These are phyloP conservation scores for Moniliophthora roreri DNA, from an alignment of 1,284 basidiomycete genomes.

Conservation along the genomic window DNA sequence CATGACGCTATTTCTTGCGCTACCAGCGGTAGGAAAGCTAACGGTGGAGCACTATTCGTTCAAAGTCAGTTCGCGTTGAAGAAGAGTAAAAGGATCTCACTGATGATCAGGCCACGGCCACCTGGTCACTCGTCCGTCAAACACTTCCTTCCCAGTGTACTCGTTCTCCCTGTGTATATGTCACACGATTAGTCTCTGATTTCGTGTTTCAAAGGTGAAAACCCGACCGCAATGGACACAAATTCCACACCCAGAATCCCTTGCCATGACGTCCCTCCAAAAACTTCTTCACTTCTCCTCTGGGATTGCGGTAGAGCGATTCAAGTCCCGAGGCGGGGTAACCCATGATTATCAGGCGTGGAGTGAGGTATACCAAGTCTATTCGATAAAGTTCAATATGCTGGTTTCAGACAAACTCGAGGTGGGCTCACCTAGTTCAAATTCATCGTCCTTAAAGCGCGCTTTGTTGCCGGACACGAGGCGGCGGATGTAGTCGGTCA, in stretches of 20 bases:
- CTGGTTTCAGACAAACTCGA: background rate
- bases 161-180: slow-evolving; percentile 54
- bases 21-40: slow-evolving; percentile 76
- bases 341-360: slow-evolving; percentile 85
- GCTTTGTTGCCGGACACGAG: slow-evolving; percentile 78
- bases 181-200: too few species aligned
- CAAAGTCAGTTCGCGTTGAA: slow-evolving; percentile 7
- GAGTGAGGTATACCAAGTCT: slow-evolving; percentile 86
- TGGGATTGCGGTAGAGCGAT: slow-evolving; percentile 78
- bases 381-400: background rate
- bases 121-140: slow-evolving; percentile 73
- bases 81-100: slow-evolving; percentile 40
- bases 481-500: slow-evolving; percentile 64
- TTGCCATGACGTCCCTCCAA: slow-evolving; percentile 72
- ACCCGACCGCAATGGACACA: slow-evolving; percentile 57
- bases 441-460: slow-evolving; percentile 68
- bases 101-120: slow-evolving; percentile 91
- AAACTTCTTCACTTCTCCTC: slow-evolving; percentile 78
- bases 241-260: slow-evolving; percentile 85
- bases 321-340: slow-evolving; percentile 84
- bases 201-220: too few species aligned
- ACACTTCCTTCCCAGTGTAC: slow-evolving; percentile 54
- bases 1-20: slow-evolving; percentile 80
- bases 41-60: slow-evolving; percentile 71
- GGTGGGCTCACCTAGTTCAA: slow-evolving; percentile 59